phyloP scores from a whole-genome alignment of 1,284 basidiomycete species.

The Sanghuangporus baumii region DNA sequence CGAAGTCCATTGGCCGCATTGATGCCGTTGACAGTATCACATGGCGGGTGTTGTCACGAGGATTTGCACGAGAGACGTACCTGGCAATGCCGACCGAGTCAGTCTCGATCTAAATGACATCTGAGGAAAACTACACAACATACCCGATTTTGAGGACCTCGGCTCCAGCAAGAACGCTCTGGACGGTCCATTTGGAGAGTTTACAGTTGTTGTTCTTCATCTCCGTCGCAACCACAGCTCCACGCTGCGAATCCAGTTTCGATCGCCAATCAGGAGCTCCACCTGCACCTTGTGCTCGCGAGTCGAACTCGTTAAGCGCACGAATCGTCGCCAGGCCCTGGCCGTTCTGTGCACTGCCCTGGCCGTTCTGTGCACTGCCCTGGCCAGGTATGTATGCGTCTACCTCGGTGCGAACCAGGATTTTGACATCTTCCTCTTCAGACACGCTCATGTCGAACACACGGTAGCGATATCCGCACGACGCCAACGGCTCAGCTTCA shows the following conservation, averaged over 20 bases:
- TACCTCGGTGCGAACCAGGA: slow-evolving; percentile 94
- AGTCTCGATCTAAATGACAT: slow-evolving; percentile 4
- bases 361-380: slow-evolving; percentile 58
- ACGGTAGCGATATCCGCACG: slow-evolving; percentile 95
- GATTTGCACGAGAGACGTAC: slow-evolving; percentile 90
- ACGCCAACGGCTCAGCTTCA: slow-evolving; percentile 92
- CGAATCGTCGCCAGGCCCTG: slow-evolving; percentile 87
- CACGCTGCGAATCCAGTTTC: slow-evolving; percentile 93
- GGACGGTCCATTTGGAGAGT: slow-evolving; percentile 95
- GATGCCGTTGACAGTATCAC: slow-evolving; percentile 94
- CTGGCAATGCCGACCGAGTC: slow-evolving; percentile 33
- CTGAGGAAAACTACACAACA: slow-evolving; percentile 40
- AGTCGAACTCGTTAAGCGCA: slow-evolving; percentile 96
- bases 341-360: slow-evolving; percentile 62
- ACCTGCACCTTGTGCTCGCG: slow-evolving; percentile 85
- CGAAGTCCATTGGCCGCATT: slow-evolving; percentile 93
- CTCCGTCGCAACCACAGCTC: slow-evolving; percentile 97
- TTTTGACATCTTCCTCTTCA: slow-evolving; percentile 86
- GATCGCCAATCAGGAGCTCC: slow-evolving; percentile 96
- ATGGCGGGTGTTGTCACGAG: slow-evolving; percentile 93
- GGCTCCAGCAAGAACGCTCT: slow-evolving; percentile 92
- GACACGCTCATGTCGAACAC: slow-evolving; percentile 90
- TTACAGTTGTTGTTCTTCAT: slow-evolving; percentile 99
- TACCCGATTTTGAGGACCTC: slow-evolving; percentile 98
- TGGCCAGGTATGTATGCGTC: slow-evolving; percentile 78